A percentile compares a stretch with the other conserved stretches of the same genome.
phyloP scores from a whole-genome alignment of 179 eudicot species.

The Heliamphora pulchella region DNA sequence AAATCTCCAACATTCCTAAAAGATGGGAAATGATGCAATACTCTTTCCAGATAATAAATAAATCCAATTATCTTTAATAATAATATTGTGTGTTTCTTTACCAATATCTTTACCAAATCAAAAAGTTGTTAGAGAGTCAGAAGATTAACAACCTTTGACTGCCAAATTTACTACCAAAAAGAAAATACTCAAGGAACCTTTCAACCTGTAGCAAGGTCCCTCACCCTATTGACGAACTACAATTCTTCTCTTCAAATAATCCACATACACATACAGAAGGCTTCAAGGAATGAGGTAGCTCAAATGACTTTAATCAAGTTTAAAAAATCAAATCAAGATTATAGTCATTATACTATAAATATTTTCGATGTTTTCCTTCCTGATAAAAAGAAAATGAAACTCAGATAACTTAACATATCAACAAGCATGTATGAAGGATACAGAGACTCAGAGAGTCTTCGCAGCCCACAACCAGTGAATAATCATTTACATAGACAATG shows the following conservation, averaged over 20 bases:
- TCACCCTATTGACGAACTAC: neutral
- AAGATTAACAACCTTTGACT: neutral
- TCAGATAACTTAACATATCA: neutral
- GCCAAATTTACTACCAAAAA: neutral
- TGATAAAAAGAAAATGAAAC: neutral
- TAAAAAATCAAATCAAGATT: neutral
- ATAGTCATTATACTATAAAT: neutral
- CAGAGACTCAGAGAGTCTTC: neutral
- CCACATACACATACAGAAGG: neutral
- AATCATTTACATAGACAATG: neutral
- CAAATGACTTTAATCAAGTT: neutral
- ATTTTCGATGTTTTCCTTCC: neutral
- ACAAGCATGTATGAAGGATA: neutral
- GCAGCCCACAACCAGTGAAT: neutral
- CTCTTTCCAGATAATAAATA: neutral
- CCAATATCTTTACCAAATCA: neutral
- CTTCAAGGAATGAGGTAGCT: neutral
- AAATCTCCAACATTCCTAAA: too few relatives aligned
- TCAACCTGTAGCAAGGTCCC: neutral
- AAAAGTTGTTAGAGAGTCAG: neutral
- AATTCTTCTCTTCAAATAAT: slow-evolving; percentile 8
- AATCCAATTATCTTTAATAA: neutral
- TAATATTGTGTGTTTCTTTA: too few relatives aligned
- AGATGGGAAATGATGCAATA: too few relatives aligned
- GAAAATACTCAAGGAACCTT: neutral